Base-by-base conservation (phyloP, 495 filamentous ascomycete species). In the Alectoria sarmentosa region DNA sequence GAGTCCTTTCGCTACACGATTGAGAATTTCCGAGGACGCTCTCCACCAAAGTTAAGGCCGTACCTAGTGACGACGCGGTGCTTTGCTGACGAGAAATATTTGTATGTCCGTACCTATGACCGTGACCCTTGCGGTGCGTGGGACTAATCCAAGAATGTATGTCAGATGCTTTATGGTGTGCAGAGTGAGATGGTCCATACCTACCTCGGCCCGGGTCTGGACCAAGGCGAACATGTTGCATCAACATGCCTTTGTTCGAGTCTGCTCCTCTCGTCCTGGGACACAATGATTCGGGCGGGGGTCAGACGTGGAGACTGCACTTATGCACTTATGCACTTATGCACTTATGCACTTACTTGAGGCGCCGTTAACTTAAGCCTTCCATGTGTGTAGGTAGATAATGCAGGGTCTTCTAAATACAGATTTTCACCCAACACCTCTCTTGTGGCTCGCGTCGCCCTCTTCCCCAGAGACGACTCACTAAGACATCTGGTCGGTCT, bases 351-450 rank as follows among this genome's bases (percentile, higher is more conserved):
- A 55, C 17, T 30, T 30, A 34, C 52, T 34, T 30, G 30, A 55
- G 28, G 52, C 52, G 30, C 52, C 52, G 52, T 55, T 55, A 55
- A 55, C n/a, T n/a, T n/a, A n/a, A n/a, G n/a, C n/a, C n/a, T n/a
- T 28, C 28, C 52, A 34, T 55, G 52, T 30, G 34, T 55, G 30
- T 55, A 15, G 0, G 52, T 34, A 34, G 52, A 55, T 17, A 55
- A 55, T 34, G 52, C 52, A 55, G 52, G 52, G 52, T 55, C 52
- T 32, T n/a, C 26, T 11, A 32, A 10, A 21, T 15, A 52, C 23
- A 28, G 10, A 52, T 7, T 15, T 52, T 17, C 13, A 30, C 52
- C 52, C 30, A 55, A 5, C 52, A 32, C 52, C 52, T 34, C 30
- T 10, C 0, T 55, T 55, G 15, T 55, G 52, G 52, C 30, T 55